Evolutionary conservation across 768 basidiomycete species (phyloP).

Genomic region (Amanita molliuscula): DNA sequence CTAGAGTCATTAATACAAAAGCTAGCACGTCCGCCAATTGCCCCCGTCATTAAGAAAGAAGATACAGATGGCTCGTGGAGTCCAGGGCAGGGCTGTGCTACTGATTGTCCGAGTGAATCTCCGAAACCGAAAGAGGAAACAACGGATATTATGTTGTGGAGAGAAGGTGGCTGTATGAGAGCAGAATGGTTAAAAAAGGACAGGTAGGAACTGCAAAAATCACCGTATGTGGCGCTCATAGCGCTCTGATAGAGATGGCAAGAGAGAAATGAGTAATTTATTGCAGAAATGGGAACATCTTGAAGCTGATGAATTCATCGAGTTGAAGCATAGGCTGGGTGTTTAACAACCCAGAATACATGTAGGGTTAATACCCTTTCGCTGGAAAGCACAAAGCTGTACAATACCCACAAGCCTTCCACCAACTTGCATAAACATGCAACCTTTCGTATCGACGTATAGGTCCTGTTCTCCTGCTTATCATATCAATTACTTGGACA

Average conservation of each 20-base stretch:
- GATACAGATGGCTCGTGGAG: slow-evolving; percentile 27
- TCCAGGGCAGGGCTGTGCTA: slow-evolving; percentile 18
- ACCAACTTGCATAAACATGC: neutral
- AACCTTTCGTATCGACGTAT: neutral
- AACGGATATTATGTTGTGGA: slow-evolving; percentile 29
- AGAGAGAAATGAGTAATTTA: slow-evolving; percentile 42
- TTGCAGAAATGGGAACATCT: slow-evolving; percentile 38
- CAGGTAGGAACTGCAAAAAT: slow-evolving; percentile 24
- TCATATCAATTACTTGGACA: neutral
- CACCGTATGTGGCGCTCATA: slow-evolving; percentile 2
- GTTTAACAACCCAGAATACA: slow-evolving; percentile 24
- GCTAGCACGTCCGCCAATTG: slow-evolving; percentile 25
- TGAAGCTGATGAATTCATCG: slow-evolving; percentile 39
- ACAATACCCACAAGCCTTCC: slow-evolving; percentile 6
- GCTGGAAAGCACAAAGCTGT: neutral
- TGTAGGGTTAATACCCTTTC: too few species aligned
- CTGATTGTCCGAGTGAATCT: slow-evolving; percentile 22
- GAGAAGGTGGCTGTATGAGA: slow-evolving; percentile 36
- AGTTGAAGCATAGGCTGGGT: slow-evolving; percentile 42
- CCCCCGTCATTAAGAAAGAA: slow-evolving; percentile 30
- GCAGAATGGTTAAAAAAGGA: slow-evolving; percentile 53
- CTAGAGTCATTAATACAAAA: slow-evolving; percentile 43
- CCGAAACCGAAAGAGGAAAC: slow-evolving; percentile 26
- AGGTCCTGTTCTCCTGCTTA: neutral
- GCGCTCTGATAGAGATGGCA: slow-evolving; percentile 34